phyloP scores from a whole-genome alignment of 495 filamentous ascomycete species.

The Copromyces sp. region DNA sequence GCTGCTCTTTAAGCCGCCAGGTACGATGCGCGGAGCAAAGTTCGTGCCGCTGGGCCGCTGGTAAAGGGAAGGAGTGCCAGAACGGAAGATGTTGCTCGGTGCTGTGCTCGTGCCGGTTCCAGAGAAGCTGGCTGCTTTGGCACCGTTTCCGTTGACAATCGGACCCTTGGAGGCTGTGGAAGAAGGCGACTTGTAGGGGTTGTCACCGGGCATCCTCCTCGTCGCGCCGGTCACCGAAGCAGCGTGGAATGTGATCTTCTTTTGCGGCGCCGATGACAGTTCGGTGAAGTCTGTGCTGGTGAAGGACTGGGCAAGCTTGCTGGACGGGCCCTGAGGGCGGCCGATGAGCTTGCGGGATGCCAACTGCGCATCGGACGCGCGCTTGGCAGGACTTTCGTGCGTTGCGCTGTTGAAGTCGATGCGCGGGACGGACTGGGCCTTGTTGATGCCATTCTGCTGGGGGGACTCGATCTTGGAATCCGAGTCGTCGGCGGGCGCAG shows the following conservation, averaged over 20 bases:
- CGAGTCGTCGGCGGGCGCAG: conserved; percentile 9
- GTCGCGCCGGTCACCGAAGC: conserved; percentile 1
- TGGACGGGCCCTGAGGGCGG: conserved; percentile 25
- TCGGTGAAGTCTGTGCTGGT: conserved; percentile 20
- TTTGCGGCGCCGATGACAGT: conserved; percentile 5
- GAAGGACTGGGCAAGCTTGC: conserved; percentile 23
- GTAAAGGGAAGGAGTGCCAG: conserved; percentile 19
- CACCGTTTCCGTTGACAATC: neutral
- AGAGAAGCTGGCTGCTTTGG: conserved; percentile 17
- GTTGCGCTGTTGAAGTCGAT: conserved; percentile 17
- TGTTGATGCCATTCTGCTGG: conserved; percentile 3
- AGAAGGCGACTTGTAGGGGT: conserved; percentile 19
- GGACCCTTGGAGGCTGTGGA: neutral
- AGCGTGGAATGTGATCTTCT: neutral
- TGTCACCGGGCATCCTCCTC: conserved; percentile 25
- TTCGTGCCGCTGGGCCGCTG: conserved; percentile 20
- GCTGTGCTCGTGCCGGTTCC: conserved; percentile 14
- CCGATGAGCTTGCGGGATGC: conserved; percentile 23
- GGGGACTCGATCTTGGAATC: conserved; percentile 2
- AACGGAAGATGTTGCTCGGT: conserved; percentile 31
- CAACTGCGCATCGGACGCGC: conserved; percentile 25
- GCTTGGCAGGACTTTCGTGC: conserved; percentile 27
- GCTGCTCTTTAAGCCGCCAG: conserved; percentile 19
- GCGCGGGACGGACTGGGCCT: conserved; percentile 2
- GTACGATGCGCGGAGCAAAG: conserved; percentile 29